Evolutionary conservation across 2,329 filamentous ascomycete genomes (phyloP).

Genomic region (Claviceps sp.): DNA sequence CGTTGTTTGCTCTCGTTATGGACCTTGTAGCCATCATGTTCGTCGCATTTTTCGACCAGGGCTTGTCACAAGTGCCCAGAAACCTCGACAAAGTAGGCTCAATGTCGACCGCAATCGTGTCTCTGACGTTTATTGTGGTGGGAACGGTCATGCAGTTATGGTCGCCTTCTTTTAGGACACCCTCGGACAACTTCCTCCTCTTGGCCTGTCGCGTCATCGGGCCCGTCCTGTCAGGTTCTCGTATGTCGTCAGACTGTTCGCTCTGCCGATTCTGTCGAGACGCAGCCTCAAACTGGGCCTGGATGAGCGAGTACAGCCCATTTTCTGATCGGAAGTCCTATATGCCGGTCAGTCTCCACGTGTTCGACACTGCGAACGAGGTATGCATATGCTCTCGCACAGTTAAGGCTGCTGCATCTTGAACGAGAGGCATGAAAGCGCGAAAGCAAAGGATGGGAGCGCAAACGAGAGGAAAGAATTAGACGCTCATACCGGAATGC

Average conservation of each 20-base stretch:
- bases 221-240: slow-evolving; percentile 10
- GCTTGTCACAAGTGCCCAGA: too few relatives aligned
- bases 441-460: too few relatives aligned
- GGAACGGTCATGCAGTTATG: neutral
- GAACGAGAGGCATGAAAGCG: too few relatives aligned
- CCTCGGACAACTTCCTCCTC: slow-evolving; percentile 7
- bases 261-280: slow-evolving; percentile 21
- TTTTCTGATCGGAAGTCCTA: slow-evolving; percentile 62
- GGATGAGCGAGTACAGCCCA: slow-evolving; percentile 59
- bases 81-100: too few relatives aligned
- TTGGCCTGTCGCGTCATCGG: slow-evolving; percentile 16
- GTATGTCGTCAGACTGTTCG: slow-evolving; percentile 14
- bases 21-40: too few relatives aligned
- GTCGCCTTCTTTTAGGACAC: too few relatives aligned
- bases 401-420: too few relatives aligned
- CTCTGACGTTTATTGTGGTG: neutral
- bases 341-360: slow-evolving; percentile 17
- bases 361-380: too few relatives aligned
- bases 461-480: neutral
- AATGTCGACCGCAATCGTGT: too few relatives aligned
- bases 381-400: too few relatives aligned
- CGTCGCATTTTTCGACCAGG: too few relatives aligned
- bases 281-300: slow-evolving; percentile 49
- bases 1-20: too few relatives aligned
- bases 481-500: slow-evolving; percentile 47